These are phyloP conservation scores for Pythium volutum DNA, from an alignment of 352 stramenopile genomes.

Conservation along the genomic window DNA sequence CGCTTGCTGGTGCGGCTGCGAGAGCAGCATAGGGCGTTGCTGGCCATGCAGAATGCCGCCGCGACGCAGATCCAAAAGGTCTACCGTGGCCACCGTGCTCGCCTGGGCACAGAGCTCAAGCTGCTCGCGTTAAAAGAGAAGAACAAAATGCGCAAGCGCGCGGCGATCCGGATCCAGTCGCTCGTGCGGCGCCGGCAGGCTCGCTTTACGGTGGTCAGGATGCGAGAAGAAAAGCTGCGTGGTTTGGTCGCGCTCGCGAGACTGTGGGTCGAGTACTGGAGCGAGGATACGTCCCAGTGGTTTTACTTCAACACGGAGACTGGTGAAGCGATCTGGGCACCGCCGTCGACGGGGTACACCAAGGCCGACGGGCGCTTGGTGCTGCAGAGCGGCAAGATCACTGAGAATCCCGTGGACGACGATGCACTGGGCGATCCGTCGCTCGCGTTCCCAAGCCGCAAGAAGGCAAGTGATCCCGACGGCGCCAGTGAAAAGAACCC, in stretches of 20 bases:
- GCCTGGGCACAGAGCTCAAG: constrained; percentile 68
- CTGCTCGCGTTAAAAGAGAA: constrained; percentile 56
- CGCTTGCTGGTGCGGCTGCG: constrained; percentile 31
- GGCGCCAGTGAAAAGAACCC: background rate
- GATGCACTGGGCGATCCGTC: constrained; percentile 31
- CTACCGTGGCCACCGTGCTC: constrained; percentile 69
- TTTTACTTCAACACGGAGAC: constrained; percentile 83
- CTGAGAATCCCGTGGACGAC: constrained; percentile 51
- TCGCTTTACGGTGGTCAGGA: constrained; percentile 29
- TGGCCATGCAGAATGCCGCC: constrained; percentile 35
- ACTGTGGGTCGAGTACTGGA: constrained; percentile 76
- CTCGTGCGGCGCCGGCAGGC: constrained; percentile 47
- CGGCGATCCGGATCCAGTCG: constrained; percentile 70
- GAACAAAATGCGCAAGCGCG: constrained; percentile 43
- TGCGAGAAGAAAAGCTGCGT: constrained; percentile 33
- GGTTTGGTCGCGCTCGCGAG: constrained; percentile 46
- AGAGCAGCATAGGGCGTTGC: constrained; percentile 29
- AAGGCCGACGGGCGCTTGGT: constrained; percentile 65
- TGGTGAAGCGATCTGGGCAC: constrained; percentile 66
- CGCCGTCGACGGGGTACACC: constrained; percentile 64
- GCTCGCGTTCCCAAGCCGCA: constrained; percentile 22
- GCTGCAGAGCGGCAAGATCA: constrained; percentile 63
- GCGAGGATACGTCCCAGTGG: constrained; percentile 62
- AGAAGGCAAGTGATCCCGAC: constrained; percentile 8
- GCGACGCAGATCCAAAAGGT: constrained; percentile 65